Evolutionary conservation across 2,329 filamentous ascomycete genomes (phyloP), one percentile per base, ranked within the genome.

Genomic region (Aschersonia sp.): DNA sequence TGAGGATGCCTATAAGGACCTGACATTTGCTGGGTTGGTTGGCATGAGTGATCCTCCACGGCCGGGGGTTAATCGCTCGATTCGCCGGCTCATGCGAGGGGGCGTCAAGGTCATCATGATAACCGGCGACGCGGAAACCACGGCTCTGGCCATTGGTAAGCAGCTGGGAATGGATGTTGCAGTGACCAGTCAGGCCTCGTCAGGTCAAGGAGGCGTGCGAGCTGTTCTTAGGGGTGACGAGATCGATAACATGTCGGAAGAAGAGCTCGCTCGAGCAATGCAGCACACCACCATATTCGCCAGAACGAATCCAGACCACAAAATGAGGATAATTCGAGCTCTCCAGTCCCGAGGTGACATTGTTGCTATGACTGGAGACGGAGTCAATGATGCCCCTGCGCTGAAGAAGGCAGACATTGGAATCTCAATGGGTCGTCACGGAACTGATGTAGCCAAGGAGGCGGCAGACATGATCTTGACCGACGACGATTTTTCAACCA

Each of bases 21-120:
- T 98, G 29, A 84, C 85, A 4, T 97, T 98, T 69, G 85, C 89
- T 35, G 92, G 92, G 4, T 67, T 97, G 31, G 88, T 97, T 31
- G 92, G 92, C 45, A 98, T 98, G 91, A 95, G 88, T 55, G 92
- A 98, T 61, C 92, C 92, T 4, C 92, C 92, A 3, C 77, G 92
- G 45, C 87, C 89, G 54, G 89, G 89, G 43, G 92, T 98, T 6
- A 85, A 88, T 55, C 82, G 84, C 53, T 89, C 91, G 5, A 96
- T 98, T 55, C 78, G 87, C 55, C 83, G 85, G 52, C 71, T 98
- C 48, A 91, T 97, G 83, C 81, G 88, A 45, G 92, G 92, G 47
- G 91, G 91, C 40, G 92, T 98, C 52, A 92, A 89, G 63, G 87
- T 98, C 45, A 94, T 98, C 56, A 98, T 98, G 92, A 97, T 98